A percentile compares a stretch with the other conserved stretches of the same genome.
phyloP scores from a whole-genome alignment of 345 rosid species.

The Eucalyptus pumila region DNA sequence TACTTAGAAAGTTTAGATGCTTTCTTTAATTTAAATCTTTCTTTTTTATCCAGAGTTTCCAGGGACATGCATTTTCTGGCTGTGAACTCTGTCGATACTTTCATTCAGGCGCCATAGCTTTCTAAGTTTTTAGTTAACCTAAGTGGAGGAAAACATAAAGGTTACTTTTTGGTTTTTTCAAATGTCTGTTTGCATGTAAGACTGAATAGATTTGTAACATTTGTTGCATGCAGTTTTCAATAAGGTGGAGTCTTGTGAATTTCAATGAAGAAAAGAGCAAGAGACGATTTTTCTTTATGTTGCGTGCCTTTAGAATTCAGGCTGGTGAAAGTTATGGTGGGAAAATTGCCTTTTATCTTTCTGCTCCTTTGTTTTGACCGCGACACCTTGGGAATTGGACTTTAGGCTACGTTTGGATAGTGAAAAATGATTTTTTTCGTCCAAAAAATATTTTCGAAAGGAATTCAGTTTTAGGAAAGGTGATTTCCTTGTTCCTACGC shows the following conservation, averaged over 20 bases:
- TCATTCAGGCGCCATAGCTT: background rate
- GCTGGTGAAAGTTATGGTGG: background rate
- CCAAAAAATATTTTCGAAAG: background rate
- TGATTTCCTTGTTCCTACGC: background rate
- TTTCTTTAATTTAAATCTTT: background rate
- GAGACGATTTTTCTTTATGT: background rate
- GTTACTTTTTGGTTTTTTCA: background rate
- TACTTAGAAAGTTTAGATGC: background rate
- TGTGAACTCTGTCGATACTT: background rate
- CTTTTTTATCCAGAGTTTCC: background rate
- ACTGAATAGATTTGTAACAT: background rate
- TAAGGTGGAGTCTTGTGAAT: background rate
- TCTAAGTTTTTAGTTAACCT: background rate
- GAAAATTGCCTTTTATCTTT: background rate
- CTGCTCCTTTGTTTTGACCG: background rate
- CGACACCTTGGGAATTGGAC: background rate
- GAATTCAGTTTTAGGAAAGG: background rate
- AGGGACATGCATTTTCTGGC: background rate
- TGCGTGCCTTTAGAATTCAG: background rate
- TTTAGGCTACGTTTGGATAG: background rate
- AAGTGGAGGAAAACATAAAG: background rate
- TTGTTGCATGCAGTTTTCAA: background rate
- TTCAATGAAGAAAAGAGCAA: background rate
- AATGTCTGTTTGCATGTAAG: background rate
- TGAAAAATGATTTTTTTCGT: background rate